These are phyloP conservation scores for Xylaria acuta DNA, from an alignment of 495 filamentous ascomycete genomes.

Conservation along the genomic window DNA sequence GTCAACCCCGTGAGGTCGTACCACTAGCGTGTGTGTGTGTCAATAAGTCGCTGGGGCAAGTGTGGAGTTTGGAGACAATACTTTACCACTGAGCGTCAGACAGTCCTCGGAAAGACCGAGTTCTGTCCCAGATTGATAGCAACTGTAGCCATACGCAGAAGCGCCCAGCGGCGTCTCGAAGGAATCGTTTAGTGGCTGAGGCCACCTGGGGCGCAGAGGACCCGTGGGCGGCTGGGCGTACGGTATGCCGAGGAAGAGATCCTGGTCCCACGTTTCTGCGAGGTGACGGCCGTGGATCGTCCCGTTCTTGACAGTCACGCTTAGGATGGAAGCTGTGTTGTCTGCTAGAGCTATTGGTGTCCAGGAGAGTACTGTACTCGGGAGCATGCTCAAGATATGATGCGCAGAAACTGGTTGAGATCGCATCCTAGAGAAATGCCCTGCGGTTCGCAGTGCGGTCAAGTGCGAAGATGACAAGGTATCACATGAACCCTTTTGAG, in stretches of 20 bases:
- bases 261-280: slow-evolving; percentile 21
- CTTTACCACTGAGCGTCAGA: slow-evolving; percentile 10
- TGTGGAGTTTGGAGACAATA: neutral
- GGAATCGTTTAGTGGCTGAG: neutral
- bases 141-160: neutral
- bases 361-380: neutral
- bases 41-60: neutral
- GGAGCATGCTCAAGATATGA: neutral
- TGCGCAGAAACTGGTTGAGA: neutral
- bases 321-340: neutral
- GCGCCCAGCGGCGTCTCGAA: neutral
- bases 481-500: neutral
- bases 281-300: neutral
- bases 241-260: slow-evolving; percentile 60
- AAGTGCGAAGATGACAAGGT: neutral
- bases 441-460: too few relatives aligned
- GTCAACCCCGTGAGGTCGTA: neutral
- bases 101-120: slow-evolving; percentile 6
- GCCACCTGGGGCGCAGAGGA: slow-evolving; percentile 50
- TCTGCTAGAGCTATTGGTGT: neutral
- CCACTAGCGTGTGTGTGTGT: neutral
- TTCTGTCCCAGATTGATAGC: neutral
- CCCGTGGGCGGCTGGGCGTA: slow-evolving; percentile 60
- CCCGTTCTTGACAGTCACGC: slow-evolving; percentile 1
- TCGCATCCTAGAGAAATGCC: neutral